Evolutionary conservation across 2,329 filamentous ascomycete species (phyloP).

Genomic region (Colletotrichum sp.): DNA sequence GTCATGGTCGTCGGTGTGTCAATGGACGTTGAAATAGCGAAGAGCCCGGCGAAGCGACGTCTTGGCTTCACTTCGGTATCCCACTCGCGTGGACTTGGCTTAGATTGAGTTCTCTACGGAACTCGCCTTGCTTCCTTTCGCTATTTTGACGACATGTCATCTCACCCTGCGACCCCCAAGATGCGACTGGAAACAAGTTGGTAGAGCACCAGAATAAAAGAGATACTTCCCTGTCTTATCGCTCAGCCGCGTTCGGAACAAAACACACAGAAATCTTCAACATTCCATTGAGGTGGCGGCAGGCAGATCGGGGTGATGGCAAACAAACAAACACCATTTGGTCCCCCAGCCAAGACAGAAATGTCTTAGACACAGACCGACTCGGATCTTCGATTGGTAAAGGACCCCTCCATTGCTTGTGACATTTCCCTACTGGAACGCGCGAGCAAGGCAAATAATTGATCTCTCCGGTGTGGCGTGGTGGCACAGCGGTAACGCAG

Average conservation of each 20-base stretch:
- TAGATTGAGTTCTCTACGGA: too few species aligned
- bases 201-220: not conserved
- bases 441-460: not conserved
- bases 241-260: not conserved
- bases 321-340: not conserved
- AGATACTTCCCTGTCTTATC: not conserved
- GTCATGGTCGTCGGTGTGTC: too few species aligned
- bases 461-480: not conserved
- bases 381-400: not conserved
- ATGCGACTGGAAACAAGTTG: too few species aligned
- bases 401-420: not conserved
- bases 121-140: not conserved
- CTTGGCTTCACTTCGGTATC: not conserved
- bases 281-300: not conserved
- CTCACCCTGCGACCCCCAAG: not conserved
- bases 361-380: not conserved
- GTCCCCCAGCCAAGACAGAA: not conserved
- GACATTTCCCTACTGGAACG: not conserved
- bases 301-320: not conserved
- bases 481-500: not conserved
- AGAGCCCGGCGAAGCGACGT: not conserved
- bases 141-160: not conserved
- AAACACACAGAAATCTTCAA: not conserved
- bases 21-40: not conserved
- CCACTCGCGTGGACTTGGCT: not conserved